Evolutionary conservation across 2,329 filamentous ascomycete genomes (phyloP), one percentile per base, ranked within the genome.

Genomic region (Stachybotrys chlorohalonatus): DNA sequence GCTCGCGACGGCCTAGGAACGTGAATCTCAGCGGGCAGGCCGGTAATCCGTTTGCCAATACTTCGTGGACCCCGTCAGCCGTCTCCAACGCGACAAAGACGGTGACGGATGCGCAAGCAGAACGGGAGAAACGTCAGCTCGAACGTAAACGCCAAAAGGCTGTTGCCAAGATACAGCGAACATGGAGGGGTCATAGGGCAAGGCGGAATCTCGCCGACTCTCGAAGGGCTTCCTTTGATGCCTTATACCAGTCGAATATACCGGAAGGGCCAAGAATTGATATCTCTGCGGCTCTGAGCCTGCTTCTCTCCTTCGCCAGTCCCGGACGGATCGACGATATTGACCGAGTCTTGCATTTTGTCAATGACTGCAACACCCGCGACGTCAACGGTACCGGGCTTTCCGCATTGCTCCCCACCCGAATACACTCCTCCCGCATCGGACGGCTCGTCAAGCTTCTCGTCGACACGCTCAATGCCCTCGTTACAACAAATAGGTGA

Each of bases 11-110:
- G 61, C 86, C 87, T 58, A 86, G 94, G 60, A 92, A 96, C 69
- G 90, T 97, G 68, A 96, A 97, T 72, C 85, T 99, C 58, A 94
- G 90, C 61, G 94, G 91, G 58, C 87, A 92, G 62, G 83, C 83
- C 60, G 77, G 78, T 52, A 95, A 96, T 65, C 90, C 91, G 4
- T 95, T 94, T 69, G 85, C 81, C 57, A 82, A 82, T 60, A 78
- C 79, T 36, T 75, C 78, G 47, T 83, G 84, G 77, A 74, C 75
- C 15, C 75, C 81, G 5, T 73, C 78, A 11, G 77, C 77, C 7
- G 79, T 79, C 15, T 78, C 83, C 1, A 86, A 84, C 16, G 79
- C 88, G 6, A 89, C 90, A 63, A 86, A 87, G 64, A 87, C 92
- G 1, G 81, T 97, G 31, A 88, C 87, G 49, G 85, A 90, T 63